Percentiles rank a stretch among this genome's conserved stretches.
Conservation (phyloP, 345 rosid species). For the Kernera saxatilis region DNA sequence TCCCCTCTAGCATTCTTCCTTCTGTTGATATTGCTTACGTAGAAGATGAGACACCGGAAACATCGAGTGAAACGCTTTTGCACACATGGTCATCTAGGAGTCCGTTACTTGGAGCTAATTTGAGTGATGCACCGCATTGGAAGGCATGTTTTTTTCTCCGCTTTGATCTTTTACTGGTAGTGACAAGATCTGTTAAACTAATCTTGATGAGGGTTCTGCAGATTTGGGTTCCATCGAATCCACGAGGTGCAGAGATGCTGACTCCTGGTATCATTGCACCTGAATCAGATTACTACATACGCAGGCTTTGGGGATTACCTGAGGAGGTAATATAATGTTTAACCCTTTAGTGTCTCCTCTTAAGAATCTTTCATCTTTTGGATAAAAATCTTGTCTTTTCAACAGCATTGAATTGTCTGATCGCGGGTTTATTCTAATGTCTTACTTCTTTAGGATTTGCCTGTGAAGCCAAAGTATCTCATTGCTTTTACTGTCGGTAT, state of each 20-base stretch:
- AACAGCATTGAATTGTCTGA: not conserved
- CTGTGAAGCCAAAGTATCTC: conserved; percentile 63
- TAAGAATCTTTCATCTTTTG: conserved; percentile 1
- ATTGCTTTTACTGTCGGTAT: conserved; percentile 88
- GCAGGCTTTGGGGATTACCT: conserved; percentile 90
- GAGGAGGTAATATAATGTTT: conserved; percentile 48
- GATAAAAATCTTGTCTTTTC: not conserved
- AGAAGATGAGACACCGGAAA: conserved; percentile 67
- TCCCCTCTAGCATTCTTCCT: conserved; percentile 53
- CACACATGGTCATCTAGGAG: conserved; percentile 68
- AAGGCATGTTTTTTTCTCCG: conserved; percentile 34
- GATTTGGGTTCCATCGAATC: conserved; percentile 96
- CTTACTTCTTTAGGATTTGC: conserved; percentile 64
- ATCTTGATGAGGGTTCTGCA: conserved; percentile 31
- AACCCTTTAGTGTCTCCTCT: not conserved
- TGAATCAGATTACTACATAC: conserved; percentile 70
- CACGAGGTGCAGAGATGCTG: conserved; percentile 86
- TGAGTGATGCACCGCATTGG: conserved; percentile 26
- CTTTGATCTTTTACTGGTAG: not conserved
- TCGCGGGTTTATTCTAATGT: not conserved
- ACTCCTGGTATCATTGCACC: conserved; percentile 77
- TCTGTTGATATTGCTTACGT: conserved; percentile 55
- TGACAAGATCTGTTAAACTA: conserved; percentile 11
- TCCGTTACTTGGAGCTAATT: conserved; percentile 20
- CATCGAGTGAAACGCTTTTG: conserved; percentile 61